Base-by-base conservation (phyloP, 1,139 yeast species). In the Saccharomycopsis crataegensis region DNA sequence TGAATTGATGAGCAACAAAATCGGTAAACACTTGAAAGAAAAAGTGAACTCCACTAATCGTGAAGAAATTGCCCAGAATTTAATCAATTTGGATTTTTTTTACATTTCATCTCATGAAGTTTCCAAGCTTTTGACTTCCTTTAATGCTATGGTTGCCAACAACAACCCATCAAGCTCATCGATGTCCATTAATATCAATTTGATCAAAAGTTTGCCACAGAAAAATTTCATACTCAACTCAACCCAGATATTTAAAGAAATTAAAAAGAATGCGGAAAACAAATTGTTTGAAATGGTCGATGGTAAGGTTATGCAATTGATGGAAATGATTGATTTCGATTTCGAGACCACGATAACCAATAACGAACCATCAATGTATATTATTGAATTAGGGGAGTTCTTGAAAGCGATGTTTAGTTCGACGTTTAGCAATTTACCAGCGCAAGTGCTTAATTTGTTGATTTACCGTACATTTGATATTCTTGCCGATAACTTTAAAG, bases 31-130 rank as follows among this genome's bases (percentile, higher is more conserved):
- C 58, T 77, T 89, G 57, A 74, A 77, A 55, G 78, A 77, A 16
- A 85, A 87, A 62, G 76, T 90, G 43, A 75, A 81, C 61, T 77
- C 87, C 1, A 80, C 84, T 34, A 86, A 90, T 57, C 86, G 95
- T 65, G 99, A 93, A 67, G 90, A 90, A 60, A 79, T 90, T 46
- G 87, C 96, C 0, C 98, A 93, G 69, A 88, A 89, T 61, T 75
- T 87, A 60, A 84, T 94, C 56, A 90, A 93, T 65, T 73, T 91
- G 62, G 97, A 93, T 63, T 89, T 88, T 67, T 91, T 91, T 66
- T 76, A 86, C 48, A 70, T 70, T 46, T 81, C 83, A 32, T 72
- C 82, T 0, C 63, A 64, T 41, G 78, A 77, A 57, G 67, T 77
- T 45, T 71, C 77, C 44, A 61, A 62, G 32, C 60, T 66, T 38